Base-by-base conservation (phyloP, 1,139 yeast genomes). In the Yamadazyma sp. region DNA sequence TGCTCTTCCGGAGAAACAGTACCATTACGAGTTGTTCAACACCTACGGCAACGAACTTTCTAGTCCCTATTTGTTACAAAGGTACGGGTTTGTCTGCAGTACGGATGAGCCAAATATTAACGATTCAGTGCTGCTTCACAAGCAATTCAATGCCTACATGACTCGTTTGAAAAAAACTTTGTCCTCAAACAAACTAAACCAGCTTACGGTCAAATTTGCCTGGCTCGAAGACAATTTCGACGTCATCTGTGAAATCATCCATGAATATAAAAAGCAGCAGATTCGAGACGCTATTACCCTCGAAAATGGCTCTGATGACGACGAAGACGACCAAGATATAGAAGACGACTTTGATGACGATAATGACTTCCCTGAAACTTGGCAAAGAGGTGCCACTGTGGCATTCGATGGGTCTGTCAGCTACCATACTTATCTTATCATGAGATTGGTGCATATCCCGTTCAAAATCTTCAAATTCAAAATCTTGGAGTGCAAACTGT, bases 1-100 rank as follows among this genome's bases (percentile, higher is more conserved):
- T 11, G 53, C 54, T 5, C 51, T 59, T 2, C 73, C 86, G 1
- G 40, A 53, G 2, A 54, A 63, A 20, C 75, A 76, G n/a, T 54
- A 66, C 12, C 48, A 51, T 3, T 57, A 49, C 40, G 95, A 88
- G 52, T 58, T 88, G 10, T 84, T 80, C 67, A 86, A 86, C 57
- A 80, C 92, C 0, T 87, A 86, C 51, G 96, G 96, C 0, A 82
- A 82, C 31, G 67, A 64, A 29, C 65, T 82, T 31, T 66, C 84
- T 12, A 86, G 86, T 49, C 72, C 86, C 0, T 73, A 78, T 33
- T 63, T 88, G 29, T 59, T 88, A 12, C 80, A 88, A 18, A 72
- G 86, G 41, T 88, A 87, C 52, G 96, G 95, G 0, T 87, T 88
- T 55, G 75, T 83, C 6, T 28, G 38, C 18, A 20, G 9, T 2